phyloP scores from a whole-genome alignment of 1,284 basidiomycete genomes.

The Phaffia rhodozyma region DNA sequence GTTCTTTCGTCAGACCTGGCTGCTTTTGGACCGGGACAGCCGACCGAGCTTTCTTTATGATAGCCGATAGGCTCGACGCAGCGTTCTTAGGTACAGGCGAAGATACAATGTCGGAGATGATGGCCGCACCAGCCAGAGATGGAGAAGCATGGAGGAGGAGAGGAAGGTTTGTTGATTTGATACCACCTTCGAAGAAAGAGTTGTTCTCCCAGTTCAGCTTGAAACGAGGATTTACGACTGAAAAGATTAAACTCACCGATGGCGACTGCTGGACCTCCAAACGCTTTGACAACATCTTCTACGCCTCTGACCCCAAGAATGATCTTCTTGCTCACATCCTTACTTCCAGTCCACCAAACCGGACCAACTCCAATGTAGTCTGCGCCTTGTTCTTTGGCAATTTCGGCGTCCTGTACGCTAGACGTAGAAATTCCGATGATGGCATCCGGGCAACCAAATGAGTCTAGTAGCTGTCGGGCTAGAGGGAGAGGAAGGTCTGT shows the following conservation, averaged over 20 bases:
- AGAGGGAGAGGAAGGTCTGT: slow-evolving; percentile 65
- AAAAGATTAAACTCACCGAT: slow-evolving; percentile 49
- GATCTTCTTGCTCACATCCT: slow-evolving; percentile 44
- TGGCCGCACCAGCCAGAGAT: slow-evolving; percentile 67
- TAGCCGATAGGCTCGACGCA: slow-evolving; percentile 4
- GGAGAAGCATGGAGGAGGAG: slow-evolving; percentile 52
- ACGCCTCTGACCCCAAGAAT: slow-evolving; percentile 53
- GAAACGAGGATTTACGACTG: background rate
- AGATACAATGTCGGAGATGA: slow-evolving; percentile 78
- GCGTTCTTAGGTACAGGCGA: slow-evolving; percentile 47
- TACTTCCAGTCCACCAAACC: slow-evolving; percentile 61
- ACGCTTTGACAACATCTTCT: slow-evolving; percentile 49
- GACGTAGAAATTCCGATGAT: slow-evolving; percentile 77
- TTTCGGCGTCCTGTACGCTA: slow-evolving; percentile 49
- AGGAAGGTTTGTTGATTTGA: slow-evolving; percentile 61
- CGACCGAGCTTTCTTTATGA: background rate
- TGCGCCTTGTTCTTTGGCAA: slow-evolving; percentile 43
- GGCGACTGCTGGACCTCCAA: slow-evolving; percentile 58
- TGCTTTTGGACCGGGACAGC: background rate
- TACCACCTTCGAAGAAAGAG: slow-evolving; percentile 49
- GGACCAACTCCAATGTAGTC: slow-evolving; percentile 84
- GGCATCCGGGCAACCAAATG: slow-evolving; percentile 36
- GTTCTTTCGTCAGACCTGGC: slow-evolving; percentile 3
- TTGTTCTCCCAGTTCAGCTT: background rate
- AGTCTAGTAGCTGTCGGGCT: slow-evolving; percentile 59